These are phyloP conservation scores for Epichloe gansuensis DNA, from an alignment of 2,329 filamentous ascomycete species.

Conservation along the genomic window DNA sequence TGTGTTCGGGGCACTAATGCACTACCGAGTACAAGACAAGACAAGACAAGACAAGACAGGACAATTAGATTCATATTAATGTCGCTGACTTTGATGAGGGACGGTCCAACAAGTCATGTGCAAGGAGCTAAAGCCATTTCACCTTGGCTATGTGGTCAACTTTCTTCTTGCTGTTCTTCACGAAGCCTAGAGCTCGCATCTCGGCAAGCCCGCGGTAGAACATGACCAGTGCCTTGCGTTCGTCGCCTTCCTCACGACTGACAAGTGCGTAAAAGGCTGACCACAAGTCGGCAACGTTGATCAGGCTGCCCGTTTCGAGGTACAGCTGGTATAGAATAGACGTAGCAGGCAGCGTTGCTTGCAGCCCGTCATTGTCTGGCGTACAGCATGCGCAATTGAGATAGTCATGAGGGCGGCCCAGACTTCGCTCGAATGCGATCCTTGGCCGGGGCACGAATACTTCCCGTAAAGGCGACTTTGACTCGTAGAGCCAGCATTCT, in stretches of 20 bases:
- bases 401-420: conserved; percentile 65
- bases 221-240: conserved; percentile 51
- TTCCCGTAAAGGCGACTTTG: conserved; percentile 54
- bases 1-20: background rate
- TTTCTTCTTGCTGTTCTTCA: conserved; percentile 85
- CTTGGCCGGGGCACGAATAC: conserved; percentile 67
- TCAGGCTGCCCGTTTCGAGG: conserved; percentile 60
- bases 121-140: conserved; percentile 51
- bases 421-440: conserved; percentile 56
- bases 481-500: conserved; percentile 67
- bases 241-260: conserved; percentile 31
- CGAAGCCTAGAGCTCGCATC: conserved; percentile 70
- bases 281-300: conserved; percentile 74
- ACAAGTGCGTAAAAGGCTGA: conserved; percentile 59
- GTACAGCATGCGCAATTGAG: conserved; percentile 60
- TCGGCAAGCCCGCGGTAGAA: conserved; percentile 85
- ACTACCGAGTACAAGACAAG: background rate
- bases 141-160: conserved; percentile 84
- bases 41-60: background rate
- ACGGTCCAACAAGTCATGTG: background rate
- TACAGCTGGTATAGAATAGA: conserved; percentile 70
- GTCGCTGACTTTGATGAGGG: no score
- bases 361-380: conserved; percentile 33
- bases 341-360: conserved; percentile 54
- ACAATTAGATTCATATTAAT: background rate